Evolutionary conservation across 163 green algal species (phyloP).

Genomic region (Chlamydomonas reinhardtii): DNA sequence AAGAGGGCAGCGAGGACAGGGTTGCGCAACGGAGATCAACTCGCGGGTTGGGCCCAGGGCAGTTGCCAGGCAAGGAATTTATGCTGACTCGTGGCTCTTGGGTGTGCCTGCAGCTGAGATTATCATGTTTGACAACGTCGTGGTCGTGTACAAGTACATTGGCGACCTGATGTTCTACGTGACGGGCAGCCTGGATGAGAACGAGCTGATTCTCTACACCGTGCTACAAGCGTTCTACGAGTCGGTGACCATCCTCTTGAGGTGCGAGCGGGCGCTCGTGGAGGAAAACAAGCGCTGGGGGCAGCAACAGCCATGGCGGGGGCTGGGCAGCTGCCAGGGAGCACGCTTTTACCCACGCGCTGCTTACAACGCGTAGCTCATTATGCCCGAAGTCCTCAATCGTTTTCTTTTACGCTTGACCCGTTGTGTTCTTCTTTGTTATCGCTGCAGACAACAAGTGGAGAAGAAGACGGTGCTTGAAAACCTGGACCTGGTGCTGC

Average conservation of each 20-base stretch:
- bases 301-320: not conserved
- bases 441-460: slow-evolving; percentile 77
- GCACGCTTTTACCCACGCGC: too few relatives aligned
- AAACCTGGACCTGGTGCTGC: slow-evolving; percentile 98
- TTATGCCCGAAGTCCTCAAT: too few relatives aligned
- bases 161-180: slow-evolving; percentile 98
- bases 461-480: slow-evolving; percentile 99
- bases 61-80: too few relatives aligned
- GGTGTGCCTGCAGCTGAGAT: slow-evolving; percentile 88
- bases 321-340: too few relatives aligned
- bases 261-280: slow-evolving; percentile 50
- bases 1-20: too few relatives aligned
- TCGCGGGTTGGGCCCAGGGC: too few relatives aligned
- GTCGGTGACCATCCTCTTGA: slow-evolving; percentile 90
- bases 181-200: slow-evolving; percentile 93
- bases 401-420: too few relatives aligned
- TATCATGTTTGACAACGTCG: slow-evolving; percentile 95
- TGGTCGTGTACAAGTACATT: slow-evolving; percentile 98
- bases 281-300: not conserved
- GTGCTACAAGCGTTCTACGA: slow-evolving; percentile 95
- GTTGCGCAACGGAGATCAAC: too few relatives aligned
- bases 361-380: too few relatives aligned
- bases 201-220: slow-evolving; percentile 94
- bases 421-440: too few relatives aligned
- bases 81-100: too few relatives aligned